Evolutionary conservation across 805 yeast genomes (phyloP).

Genomic region (Candida xyloterini): DNA sequence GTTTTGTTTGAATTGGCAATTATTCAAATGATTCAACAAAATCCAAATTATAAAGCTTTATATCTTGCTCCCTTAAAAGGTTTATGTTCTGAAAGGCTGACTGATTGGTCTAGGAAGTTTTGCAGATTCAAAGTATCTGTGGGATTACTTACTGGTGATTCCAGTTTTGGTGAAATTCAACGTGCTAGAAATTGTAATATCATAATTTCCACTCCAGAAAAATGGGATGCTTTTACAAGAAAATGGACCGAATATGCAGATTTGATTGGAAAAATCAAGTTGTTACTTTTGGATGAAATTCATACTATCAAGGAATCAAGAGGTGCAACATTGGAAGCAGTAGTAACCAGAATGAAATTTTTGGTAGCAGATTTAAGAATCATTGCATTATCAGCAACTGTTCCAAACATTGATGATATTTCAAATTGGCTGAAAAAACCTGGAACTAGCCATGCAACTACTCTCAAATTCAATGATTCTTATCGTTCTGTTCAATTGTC

Average conservation of each 20-base stretch:
- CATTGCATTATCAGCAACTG: constrained; percentile 50
- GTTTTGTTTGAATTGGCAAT: constrained; percentile 54
- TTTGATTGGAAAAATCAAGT: constrained; percentile 40
- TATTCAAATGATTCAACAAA: constrained; percentile 29
- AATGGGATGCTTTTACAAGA: constrained; percentile 57
- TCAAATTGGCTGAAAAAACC: constrained; percentile 39
- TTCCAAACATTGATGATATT: constrained; percentile 49
- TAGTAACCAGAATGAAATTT: constrained; percentile 45
- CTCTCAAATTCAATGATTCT: constrained; percentile 44
- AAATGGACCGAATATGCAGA: constrained; percentile 44
- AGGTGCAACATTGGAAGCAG: constrained; percentile 49
- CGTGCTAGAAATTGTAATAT: constrained; percentile 40
- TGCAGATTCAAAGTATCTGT: constrained; percentile 37
- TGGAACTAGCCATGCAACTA: constrained; percentile 29
- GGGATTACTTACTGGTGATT: constrained; percentile 55
- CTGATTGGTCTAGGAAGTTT: constrained; percentile 46
- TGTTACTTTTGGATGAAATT: constrained; percentile 47
- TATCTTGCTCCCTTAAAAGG: constrained; percentile 64
- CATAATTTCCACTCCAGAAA: constrained; percentile 60
- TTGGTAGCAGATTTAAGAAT: constrained; percentile 38
- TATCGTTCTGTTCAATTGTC: constrained; percentile 44
- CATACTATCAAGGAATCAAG: constrained; percentile 44
- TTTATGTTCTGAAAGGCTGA: constrained; percentile 47
- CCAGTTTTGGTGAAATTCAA: constrained; percentile 41
- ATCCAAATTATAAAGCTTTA: constrained; percentile 34